A percentile compares a stretch with the other conserved stretches of the same genome.
Conservation (phyloP, 345 rosid genomes). For the Nephelium lappaceum region DNA sequence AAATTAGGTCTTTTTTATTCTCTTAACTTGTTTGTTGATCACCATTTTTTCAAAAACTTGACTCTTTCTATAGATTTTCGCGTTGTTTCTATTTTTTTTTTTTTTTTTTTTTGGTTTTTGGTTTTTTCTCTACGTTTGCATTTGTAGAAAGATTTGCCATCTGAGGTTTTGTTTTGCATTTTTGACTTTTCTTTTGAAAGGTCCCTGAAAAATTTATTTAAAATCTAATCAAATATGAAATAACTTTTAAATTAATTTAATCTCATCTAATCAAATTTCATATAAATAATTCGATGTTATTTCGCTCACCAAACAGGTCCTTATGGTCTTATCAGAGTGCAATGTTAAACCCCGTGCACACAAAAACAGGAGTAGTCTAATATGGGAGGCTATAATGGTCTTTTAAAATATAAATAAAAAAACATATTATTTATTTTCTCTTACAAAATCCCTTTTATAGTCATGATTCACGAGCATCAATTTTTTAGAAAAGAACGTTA, state of each 20-base stretch:
- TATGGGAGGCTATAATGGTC: slow-evolving; percentile 2
- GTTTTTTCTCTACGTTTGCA: slow-evolving; percentile 4
- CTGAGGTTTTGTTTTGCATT: slow-evolving; percentile 12
- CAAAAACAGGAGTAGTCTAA: no score
- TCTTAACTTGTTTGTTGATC: not conserved
- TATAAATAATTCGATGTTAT: no score
- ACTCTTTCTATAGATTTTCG: not conserved
- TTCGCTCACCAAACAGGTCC: no score
- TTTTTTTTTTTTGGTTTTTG: not conserved
- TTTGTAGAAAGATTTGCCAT: slow-evolving; percentile 14
- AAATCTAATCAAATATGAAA: no score
- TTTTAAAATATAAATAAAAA: not conserved
- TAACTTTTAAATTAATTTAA: no score
- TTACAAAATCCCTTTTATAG: no score
- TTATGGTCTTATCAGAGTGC: no score
- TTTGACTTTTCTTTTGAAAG: not conserved
- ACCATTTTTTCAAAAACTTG: not conserved
- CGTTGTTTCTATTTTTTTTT: not conserved
- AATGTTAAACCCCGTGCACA: no score
- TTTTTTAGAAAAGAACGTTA: not conserved
- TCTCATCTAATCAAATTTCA: no score
- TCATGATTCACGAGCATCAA: not conserved
- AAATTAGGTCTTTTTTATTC: not conserved
- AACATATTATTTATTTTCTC: not conserved
- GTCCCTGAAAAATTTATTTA: no score